Percentiles rank a stretch among this genome's conserved stretches.
These are phyloP conservation scores for Meira nashicola DNA, from an alignment of 1,284 basidiomycete species.

Conservation along the genomic window DNA sequence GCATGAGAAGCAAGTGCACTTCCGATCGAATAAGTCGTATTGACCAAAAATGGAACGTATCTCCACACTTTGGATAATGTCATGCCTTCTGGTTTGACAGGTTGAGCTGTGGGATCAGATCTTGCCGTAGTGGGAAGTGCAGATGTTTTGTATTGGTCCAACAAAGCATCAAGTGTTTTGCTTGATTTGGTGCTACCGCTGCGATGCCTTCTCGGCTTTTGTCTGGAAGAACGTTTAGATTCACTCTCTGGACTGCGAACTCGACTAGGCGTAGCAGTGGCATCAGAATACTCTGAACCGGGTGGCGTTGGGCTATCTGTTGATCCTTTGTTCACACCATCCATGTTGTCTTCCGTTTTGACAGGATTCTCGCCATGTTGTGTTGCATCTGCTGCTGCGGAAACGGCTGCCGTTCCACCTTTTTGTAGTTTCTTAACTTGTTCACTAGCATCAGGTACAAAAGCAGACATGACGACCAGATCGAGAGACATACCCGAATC, in stretches of 20 bases:
- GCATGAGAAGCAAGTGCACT: slow-evolving; percentile 48
- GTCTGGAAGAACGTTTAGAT: not conserved
- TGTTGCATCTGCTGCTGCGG: slow-evolving; percentile 29
- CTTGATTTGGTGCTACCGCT: slow-evolving; percentile 1
- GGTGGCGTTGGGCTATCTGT: slow-evolving; percentile 8
- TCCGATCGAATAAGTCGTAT: slow-evolving; percentile 47
- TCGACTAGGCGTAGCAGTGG: slow-evolving; percentile 1
- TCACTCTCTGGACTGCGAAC: not conserved
- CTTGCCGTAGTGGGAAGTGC: slow-evolving; percentile 40
- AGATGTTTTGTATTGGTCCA: slow-evolving; percentile 43
- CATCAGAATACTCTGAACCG: slow-evolving; percentile 10
- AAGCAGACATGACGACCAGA: slow-evolving; percentile 37
- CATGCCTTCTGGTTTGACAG: slow-evolving; percentile 28
- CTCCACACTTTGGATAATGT: slow-evolving; percentile 45
- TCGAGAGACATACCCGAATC: slow-evolving; percentile 39
- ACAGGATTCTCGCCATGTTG: slow-evolving; percentile 17
- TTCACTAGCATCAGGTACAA: slow-evolving; percentile 22
- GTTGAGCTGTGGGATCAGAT: slow-evolving; percentile 35
- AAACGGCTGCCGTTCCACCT: slow-evolving; percentile 29
- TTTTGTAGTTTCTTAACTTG: not conserved
- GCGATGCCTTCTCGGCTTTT: not conserved
- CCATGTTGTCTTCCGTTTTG: slow-evolving; percentile 7
- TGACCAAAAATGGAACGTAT: slow-evolving; percentile 47
- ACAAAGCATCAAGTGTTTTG: slow-evolving; percentile 34
- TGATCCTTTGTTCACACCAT: not conserved